Base-by-base conservation (phyloP, 306 rosid species). In the Comarum palustre region DNA sequence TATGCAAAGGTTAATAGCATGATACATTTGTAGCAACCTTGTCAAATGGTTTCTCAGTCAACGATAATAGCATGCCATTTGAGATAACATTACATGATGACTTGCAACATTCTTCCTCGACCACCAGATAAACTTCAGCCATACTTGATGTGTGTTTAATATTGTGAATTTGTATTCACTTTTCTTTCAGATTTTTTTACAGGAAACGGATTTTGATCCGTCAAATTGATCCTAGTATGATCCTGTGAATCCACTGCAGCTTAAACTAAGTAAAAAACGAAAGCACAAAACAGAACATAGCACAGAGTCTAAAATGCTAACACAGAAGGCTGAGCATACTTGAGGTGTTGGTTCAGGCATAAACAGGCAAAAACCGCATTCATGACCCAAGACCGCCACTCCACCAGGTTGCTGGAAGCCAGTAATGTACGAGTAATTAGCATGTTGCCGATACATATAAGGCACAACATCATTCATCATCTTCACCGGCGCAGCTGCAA, bases 401-500 rank as follows among this genome's bases (percentile, higher is more conserved):
- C 98, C 96, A 39, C 98, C 98, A 1, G 97, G 95, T 74, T 94
- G 98, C 79, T 86, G 95, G 84, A 97, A 94, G 80, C 98, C 98
- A 57, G 98, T 94, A 59, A 94, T 72, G 80, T 91, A 91, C 6
- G 68, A 85, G 81, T 86, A 94, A 90, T 94, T 88, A 57, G 96
- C 86, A 52, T 93, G 97, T 85, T 91, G 98, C 27, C 96, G 91
- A 86, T 86, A 93, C 48, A 91, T 84, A 72, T 91, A 93, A 66
- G 98, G 98, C 78, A 93, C 98, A 6, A 91, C 96, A 82, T 89
- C 96, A 2, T 90, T 93, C 98, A 94, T 94, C 98, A 94, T 91
- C 79, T 94, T 94, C 42, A 91, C 84, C 5, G 96, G 98, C 34
- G 95, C 98, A 77, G 98, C 83, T 7, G 97, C 93, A 84, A 94